Base-by-base conservation (phyloP, 2,329 filamentous ascomycete species). In the Fusarium newnesense region DNA sequence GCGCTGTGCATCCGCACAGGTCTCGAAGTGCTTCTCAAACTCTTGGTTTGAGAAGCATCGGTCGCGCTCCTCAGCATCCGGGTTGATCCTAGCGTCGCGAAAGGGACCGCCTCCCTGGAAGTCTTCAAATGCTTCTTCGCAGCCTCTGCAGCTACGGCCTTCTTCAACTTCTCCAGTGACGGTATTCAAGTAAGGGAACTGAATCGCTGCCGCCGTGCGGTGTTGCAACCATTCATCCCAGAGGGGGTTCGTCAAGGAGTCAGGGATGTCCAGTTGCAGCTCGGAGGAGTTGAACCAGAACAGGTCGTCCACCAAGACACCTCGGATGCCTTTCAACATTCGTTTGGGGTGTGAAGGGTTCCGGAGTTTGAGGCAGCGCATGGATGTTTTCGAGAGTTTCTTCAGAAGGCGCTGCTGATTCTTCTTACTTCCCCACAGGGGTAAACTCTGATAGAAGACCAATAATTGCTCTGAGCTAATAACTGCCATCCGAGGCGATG, bases 271-370 rank as follows among this genome's bases (percentile, higher is more conserved):
- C 24, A 24, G 24, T 24, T 24, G 24, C 24, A 24, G 24, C 24
- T 9, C 7, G 3, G 6, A 16, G 11, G 5, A n/a, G 7, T 1
- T 26, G 16, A 50, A 4, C 24, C 24, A 24, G 24, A 24, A 24
- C 24, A 24, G 24, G 7, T 50, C n/a, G 1, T 24, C 16, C 2
- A 36, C 49, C 18, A 12, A 2, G 5, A 52, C 30, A 6, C 7
- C n/a, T 36, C 30, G n/a, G 7, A 13, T 4, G 8, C 12, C 4
- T 16, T 34, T 34, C 2, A 34, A 4, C 30, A 24, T 18, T 4
- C 3, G 7, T 9, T 4, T 1, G 0, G 30, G 49, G 1, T 15
- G 28, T 3, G 12, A 5, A 0, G 16, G 28, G 10, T 49, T 0
- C 0, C 28, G 46, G 3, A 49, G 10, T 34, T 24, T 42, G 13